Conservation (phyloP, 2,329 filamentous ascomycete genomes). For the Pyrenochaeta sp. region DNA sequence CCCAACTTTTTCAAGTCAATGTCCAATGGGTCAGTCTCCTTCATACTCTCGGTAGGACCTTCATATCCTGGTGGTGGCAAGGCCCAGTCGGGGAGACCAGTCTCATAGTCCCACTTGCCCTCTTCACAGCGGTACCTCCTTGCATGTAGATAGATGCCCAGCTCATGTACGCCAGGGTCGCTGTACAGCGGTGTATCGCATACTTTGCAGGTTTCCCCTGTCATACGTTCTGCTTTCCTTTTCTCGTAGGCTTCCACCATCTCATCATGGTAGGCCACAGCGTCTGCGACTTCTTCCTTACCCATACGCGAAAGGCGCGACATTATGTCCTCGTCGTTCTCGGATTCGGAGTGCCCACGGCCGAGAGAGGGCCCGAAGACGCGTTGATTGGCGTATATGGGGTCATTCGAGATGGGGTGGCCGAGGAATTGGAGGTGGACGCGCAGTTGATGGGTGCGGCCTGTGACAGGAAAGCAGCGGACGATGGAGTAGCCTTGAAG, state of each 20-base stretch:
- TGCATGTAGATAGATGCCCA: slow-evolving; percentile 93
- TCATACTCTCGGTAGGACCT: slow-evolving; percentile 73
- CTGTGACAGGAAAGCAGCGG: slow-evolving; percentile 90
- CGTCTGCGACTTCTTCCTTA: slow-evolving; percentile 89
- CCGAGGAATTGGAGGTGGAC: slow-evolving; percentile 95
- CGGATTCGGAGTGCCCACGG: slow-evolving; percentile 69
- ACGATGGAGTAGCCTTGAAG: slow-evolving; percentile 89
- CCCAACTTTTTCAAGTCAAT: slow-evolving; percentile 55
- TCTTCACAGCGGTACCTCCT: slow-evolving; percentile 85
- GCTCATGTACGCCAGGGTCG: slow-evolving; percentile 87
- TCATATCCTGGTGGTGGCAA: slow-evolving; percentile 76
- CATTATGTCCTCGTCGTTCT: slow-evolving; percentile 90
- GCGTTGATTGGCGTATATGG: slow-evolving; percentile 93
- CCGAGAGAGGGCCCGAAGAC: slow-evolving; percentile 89
- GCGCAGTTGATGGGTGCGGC: slow-evolving; percentile 91
- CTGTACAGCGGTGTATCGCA: slow-evolving; percentile 92
- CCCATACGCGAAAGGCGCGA: slow-evolving; percentile 87
- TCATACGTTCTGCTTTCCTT: slow-evolving; percentile 91
- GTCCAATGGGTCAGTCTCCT: slow-evolving; percentile 56
- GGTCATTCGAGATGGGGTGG: slow-evolving; percentile 95
- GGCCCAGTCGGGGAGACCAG: slow-evolving; percentile 85
- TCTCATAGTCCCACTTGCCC: slow-evolving; percentile 87
- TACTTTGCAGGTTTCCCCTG: slow-evolving; percentile 79
- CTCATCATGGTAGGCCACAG: slow-evolving; percentile 91
- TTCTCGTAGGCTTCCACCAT: slow-evolving; percentile 92